phyloP scores from a whole-genome alignment of 192 early-diverging fungal species.

The Allomyces macrogynus region DNA sequence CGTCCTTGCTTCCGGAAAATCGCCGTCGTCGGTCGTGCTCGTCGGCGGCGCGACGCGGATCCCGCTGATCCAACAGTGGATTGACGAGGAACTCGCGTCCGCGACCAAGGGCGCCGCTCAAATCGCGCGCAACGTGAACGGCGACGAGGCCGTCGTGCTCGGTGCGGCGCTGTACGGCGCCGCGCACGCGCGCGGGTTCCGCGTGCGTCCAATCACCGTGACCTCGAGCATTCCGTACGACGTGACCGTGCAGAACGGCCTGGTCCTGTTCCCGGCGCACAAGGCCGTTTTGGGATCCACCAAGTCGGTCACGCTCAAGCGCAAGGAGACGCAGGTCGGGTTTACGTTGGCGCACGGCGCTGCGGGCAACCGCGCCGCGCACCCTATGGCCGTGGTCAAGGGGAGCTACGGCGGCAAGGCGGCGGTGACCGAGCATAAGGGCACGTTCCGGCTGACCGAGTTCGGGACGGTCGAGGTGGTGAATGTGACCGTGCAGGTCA shows the following conservation, averaged over 20 bases:
- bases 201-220: not conserved
- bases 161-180: slow-evolving; percentile 10
- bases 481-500: not conserved
- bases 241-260: not conserved
- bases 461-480: not conserved
- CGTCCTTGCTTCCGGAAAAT: slow-evolving; percentile 8
- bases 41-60: slow-evolving; percentile 84
- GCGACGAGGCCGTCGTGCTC: slow-evolving; percentile 88
- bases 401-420: not conserved
- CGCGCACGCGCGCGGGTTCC: not conserved
- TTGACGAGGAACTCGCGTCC: slow-evolving; percentile 38
- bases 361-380: not conserved
- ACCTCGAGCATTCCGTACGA: not conserved
- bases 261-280: not conserved
- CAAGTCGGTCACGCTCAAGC: not conserved
- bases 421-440: not conserved
- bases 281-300: not conserved
- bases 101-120: slow-evolving; percentile 42
- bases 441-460: not conserved
- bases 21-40: slow-evolving; percentile 70
- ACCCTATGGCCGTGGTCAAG: not conserved
- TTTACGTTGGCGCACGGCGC: not conserved
- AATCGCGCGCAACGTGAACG: slow-evolving; percentile 85
- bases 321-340: not conserved
- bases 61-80: slow-evolving; percentile 55